Conservation (phyloP, 1,139 yeast genomes). For the Candida sp. region DNA sequence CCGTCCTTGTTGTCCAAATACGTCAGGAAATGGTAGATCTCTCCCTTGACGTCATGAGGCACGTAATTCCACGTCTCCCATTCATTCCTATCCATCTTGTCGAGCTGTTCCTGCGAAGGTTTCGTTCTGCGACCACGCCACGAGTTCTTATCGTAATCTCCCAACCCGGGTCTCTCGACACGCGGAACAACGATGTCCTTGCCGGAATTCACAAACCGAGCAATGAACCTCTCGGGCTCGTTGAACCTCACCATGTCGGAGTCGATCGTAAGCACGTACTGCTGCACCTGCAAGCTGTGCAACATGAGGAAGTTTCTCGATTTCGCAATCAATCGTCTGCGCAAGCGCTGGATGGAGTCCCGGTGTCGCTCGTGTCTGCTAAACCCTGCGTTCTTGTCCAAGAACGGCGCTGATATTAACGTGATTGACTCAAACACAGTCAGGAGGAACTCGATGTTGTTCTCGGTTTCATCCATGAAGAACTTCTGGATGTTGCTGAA, state of each 20-base stretch:
- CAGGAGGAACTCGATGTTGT: not conserved
- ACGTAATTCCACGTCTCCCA: constrained; percentile 36
- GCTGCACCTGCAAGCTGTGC: constrained; percentile 30
- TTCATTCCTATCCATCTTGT: constrained; percentile 28
- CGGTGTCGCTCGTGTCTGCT: constrained; percentile 31
- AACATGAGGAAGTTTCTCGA: constrained; percentile 39
- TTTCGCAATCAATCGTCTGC: constrained; percentile 39
- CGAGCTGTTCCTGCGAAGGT: constrained; percentile 34
- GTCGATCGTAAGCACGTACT: constrained; percentile 48
- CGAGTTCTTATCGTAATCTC: constrained; percentile 45
- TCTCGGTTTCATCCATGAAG: constrained; percentile 18
- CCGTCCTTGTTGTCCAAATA: constrained; percentile 22
- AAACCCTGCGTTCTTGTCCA: constrained; percentile 26
- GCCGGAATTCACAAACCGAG: constrained; percentile 28
- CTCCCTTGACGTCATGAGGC: constrained; percentile 33
- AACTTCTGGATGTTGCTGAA: constrained; percentile 21
- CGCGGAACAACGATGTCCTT: constrained; percentile 47
- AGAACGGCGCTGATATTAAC: constrained; percentile 34
- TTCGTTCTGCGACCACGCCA: constrained; percentile 46
- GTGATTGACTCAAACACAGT: constrained; percentile 24
- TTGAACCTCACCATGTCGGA: constrained; percentile 40
- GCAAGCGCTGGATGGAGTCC: constrained; percentile 31
- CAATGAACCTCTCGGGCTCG: constrained; percentile 23
- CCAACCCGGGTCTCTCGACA: constrained; percentile 21
- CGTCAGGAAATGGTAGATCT: constrained; percentile 33